Percentiles rank a stretch among this genome's conserved stretches.
These are phyloP conservation scores for Aureobasidium musti DNA, from an alignment of 2,329 filamentous ascomycete species.

Conservation along the genomic window DNA sequence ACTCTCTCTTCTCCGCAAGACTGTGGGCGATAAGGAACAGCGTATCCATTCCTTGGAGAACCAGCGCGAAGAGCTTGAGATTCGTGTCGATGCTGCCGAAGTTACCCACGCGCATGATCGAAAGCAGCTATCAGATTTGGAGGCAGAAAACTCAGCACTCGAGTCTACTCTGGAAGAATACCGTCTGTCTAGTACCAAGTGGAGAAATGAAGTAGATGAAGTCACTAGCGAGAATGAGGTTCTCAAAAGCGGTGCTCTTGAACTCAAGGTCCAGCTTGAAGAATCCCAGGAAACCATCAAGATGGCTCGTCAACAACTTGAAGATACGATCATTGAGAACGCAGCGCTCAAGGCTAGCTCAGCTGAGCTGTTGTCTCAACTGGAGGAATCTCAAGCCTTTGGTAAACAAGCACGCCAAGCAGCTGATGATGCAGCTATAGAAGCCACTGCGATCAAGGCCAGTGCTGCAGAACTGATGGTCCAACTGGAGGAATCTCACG, in stretches of 20 bases:
- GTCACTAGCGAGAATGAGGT: conserved; percentile 67
- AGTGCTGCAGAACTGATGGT: conserved; percentile 24
- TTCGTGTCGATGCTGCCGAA: conserved; percentile 44
- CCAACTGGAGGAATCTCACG: conserved; percentile 19
- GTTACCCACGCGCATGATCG: conserved; percentile 34
- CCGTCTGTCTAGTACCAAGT: conserved; percentile 60
- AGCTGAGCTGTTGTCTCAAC: conserved; percentile 12
- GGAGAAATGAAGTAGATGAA: conserved; percentile 60
- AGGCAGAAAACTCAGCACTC: conserved; percentile 62
- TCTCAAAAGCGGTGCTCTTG: conserved; percentile 57
- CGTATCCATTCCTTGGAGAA: conserved; percentile 47
- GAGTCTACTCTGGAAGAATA: conserved; percentile 66
- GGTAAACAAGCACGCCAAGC: conserved; percentile 25
- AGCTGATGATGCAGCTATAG: conserved; percentile 23
- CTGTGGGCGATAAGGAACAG: conserved; percentile 47
- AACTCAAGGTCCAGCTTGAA: conserved; percentile 9
- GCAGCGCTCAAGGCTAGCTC: neutral
- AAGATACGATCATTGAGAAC: conserved; percentile 3
- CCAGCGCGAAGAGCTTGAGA: conserved; percentile 46
- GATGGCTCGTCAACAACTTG: conserved; percentile 1
- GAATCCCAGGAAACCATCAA: neutral
- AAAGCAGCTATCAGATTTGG: conserved; percentile 45
- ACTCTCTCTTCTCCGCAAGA: conserved; percentile 48
- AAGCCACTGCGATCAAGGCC: conserved; percentile 25
- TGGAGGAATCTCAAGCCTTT: conserved; percentile 15